Percentiles rank a stretch among this genome's conserved stretches.
Evolutionary conservation across 75 land plant species (phyloP).

Genomic region (Ceratopteris richardii): DNA sequence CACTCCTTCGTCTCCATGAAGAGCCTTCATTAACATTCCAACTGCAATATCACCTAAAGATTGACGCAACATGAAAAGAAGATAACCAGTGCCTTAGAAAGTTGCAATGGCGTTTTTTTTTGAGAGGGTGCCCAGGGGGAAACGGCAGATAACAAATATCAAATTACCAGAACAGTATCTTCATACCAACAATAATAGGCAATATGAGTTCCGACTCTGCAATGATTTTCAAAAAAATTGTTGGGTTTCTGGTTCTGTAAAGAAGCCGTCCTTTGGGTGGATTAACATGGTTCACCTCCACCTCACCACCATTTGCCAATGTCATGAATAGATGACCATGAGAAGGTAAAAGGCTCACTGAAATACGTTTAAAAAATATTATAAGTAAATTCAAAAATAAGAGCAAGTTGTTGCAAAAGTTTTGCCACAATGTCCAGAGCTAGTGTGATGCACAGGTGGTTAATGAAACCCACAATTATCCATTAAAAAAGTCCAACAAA

Average conservation of each 20-base stretch:
- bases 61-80: background rate
- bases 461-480: too few relatives aligned
- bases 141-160: background rate
- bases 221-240: constrained; percentile 18
- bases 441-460: too few relatives aligned
- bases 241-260: constrained; percentile 23
- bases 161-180: background rate
- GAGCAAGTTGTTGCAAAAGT: too few relatives aligned
- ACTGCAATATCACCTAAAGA: constrained; percentile 23
- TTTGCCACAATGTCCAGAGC: too few relatives aligned
- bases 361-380: background rate
- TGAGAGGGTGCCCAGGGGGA: background rate
- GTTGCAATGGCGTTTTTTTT: background rate
- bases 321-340: constrained; percentile 32
- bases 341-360: constrained; percentile 36
- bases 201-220: constrained; percentile 13
- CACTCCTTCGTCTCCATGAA: constrained; percentile 25
- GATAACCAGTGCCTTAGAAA: too few relatives aligned
- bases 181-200: constrained; percentile 11
- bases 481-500: too few relatives aligned
- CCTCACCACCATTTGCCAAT: constrained; percentile 28
- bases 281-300: constrained; percentile 34
- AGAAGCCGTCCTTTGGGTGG: constrained; percentile 29
- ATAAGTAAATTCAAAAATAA: too few relatives aligned
- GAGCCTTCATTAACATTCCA: constrained; percentile 29